Evolutionary conservation across 163 green algal species (phyloP), one percentile per base, ranked within the genome.

Genomic region (Chlamydomonas reinhardtii): DNA sequence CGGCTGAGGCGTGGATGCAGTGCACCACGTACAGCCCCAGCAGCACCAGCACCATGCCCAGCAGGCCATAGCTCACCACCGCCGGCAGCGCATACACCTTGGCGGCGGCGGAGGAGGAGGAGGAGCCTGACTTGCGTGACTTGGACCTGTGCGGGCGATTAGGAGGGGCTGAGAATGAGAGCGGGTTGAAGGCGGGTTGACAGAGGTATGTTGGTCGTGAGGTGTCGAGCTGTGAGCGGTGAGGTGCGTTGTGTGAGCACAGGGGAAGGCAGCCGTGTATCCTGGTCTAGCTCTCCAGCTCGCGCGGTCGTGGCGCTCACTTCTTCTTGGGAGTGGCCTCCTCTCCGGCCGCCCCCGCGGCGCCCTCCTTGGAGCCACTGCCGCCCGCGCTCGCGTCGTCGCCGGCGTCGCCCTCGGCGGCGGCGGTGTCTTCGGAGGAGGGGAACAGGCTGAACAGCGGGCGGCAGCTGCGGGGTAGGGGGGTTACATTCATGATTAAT

Each of bases 1-100:
- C 95, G 3, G 95, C 94, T n/a, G 88, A 94, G 25, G 79, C 88
- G 48, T 92, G 76, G 69, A 90, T 83, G 84, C 83, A 92, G 80
- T 92, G 84, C 43, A 92, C 48, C 48, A 86, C 74, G 59, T 88
- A 91, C 37, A 91, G 74, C 39, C 37, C 74, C 86, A 91, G 69
- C 74, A 91, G 35, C 22, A 12, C 56, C 37, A 72, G 27, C 31
- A 91, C 69, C 25, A 85, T 22, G 4, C 12, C 31, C 80, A 91
- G 59, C 65, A 85, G 62, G 29, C 32, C 32, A 0, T 70, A 14
- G 39, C 25, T 68, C 39, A 76, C 70, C n/a, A 76, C 6, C 29
- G 31, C 16, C 12, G 76, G 74, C 76, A 89, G 69, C 24, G 59
- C 32, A 19, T 86, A 74, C 59, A 80, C 35, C 56, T 54, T 66